Conservation (phyloP, 495 filamentous ascomycete species). For the Annulohypoxylon stygium region DNA sequence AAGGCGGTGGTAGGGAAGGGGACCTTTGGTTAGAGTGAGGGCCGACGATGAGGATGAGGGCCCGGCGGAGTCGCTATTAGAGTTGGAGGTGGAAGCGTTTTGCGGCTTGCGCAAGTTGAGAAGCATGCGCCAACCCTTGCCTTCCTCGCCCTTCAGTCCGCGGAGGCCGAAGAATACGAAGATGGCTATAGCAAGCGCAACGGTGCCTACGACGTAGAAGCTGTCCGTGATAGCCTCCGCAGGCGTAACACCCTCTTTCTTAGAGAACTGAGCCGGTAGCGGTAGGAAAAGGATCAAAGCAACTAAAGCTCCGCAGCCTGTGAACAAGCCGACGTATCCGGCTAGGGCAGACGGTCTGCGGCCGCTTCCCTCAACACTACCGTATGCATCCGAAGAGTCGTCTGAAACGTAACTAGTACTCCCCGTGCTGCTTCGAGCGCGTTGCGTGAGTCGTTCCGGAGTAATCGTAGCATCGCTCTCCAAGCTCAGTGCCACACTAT, state of each 20-base stretch:
- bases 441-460: conserved; percentile 62
- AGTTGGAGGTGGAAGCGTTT: neutral
- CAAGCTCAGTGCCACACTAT: conserved; percentile 65
- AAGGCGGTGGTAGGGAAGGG: conserved; percentile 63
- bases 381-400: conserved; percentile 30
- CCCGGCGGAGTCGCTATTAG: neutral
- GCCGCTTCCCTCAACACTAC: conserved; percentile 40
- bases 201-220: conserved; percentile 83
- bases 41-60: conserved; percentile 11
- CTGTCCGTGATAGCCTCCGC: conserved; percentile 78
- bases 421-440: conserved; percentile 12
- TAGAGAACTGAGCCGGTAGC: conserved; percentile 80
- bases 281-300: conserved; percentile 86
- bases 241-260: conserved; percentile 72
- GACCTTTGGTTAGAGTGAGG: neutral
- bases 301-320: conserved; percentile 90
- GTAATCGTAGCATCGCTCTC: conserved; percentile 76
- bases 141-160: conserved; percentile 80
- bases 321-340: conserved; percentile 91
- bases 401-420: conserved; percentile 26
- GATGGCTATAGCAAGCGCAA: conserved; percentile 78
- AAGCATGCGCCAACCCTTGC: conserved; percentile 73
- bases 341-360: conserved; percentile 73
- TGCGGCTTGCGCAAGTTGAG: conserved; percentile 54
- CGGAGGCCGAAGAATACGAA: conserved; percentile 86